Evolutionary conservation across 176 grass and related monocot species (phyloP).

Genomic region (Aechmea fasciata): DNA sequence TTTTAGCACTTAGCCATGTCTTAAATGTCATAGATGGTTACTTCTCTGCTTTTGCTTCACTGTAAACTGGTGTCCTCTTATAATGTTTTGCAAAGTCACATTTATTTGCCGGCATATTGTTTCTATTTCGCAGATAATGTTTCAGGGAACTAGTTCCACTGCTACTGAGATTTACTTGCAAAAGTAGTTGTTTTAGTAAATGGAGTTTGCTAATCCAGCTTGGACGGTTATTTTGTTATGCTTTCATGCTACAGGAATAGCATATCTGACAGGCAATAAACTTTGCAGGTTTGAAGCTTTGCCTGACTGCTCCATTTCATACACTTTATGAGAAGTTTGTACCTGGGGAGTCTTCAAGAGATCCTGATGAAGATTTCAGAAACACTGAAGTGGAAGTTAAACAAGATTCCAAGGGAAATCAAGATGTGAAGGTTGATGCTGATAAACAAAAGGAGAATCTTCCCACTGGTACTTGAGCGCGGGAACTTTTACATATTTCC

Average conservation of each 20-base stretch:
- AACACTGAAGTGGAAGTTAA: slow-evolving; percentile 15
- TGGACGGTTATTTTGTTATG: no score
- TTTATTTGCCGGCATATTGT: no score
- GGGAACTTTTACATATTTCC: neutral
- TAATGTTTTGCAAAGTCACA: neutral
- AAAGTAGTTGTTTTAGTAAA: no score
- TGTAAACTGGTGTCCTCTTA: neutral
- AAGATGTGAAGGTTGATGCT: slow-evolving; percentile 25
- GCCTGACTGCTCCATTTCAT: slow-evolving; percentile 34
- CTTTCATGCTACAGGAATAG: neutral
- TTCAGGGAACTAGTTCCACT: no score
- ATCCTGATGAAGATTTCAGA: slow-evolving; percentile 26
- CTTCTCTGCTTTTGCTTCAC: neutral
- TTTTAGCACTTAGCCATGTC: neutral
- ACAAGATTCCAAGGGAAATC: slow-evolving; percentile 19
- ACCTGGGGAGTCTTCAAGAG: slow-evolving; percentile 7
- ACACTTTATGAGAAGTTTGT: slow-evolving; percentile 55
- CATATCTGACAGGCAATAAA: neutral
- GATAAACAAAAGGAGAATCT: slow-evolving; percentile 23
- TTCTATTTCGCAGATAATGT: no score
- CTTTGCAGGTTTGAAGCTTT: slow-evolving; percentile 54
- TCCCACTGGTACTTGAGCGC: slow-evolving; percentile 12
- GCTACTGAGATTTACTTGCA: no score
- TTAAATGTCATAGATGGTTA: neutral
- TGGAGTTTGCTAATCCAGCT: no score